Evolutionary conservation across 176 grass and related monocot genomes (phyloP).

Genomic region (Melocanna baccifera): DNA sequence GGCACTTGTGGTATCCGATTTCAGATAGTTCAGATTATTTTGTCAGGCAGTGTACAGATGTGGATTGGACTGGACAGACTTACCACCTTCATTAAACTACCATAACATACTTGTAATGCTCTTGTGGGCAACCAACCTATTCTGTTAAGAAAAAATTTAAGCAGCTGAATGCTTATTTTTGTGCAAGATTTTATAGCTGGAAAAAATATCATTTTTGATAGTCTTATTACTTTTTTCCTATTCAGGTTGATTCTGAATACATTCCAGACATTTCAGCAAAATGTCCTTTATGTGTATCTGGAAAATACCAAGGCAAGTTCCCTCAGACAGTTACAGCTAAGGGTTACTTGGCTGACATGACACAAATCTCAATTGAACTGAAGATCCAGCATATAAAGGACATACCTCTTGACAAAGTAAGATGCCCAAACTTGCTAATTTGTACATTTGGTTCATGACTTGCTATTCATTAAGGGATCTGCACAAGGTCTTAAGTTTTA

Average conservation of each 20-base stretch:
- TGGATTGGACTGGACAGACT: neutral
- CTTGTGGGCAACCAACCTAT: neutral
- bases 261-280: slow-evolving; percentile 77
- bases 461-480: slow-evolving; percentile 4
- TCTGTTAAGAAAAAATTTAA: neutral
- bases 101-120: neutral
- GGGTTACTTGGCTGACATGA: slow-evolving; percentile 83
- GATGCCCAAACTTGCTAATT: neutral
- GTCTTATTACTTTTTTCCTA: slow-evolving; percentile 4
- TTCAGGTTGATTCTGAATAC: slow-evolving; percentile 66
- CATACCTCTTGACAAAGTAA: slow-evolving; percentile 86
- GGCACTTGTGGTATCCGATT: neutral
- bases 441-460: slow-evolving; percentile 6
- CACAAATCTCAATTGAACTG: slow-evolving; percentile 71
- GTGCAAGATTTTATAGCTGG: neutral
- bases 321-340: slow-evolving; percentile 65
- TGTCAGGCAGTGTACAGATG: neutral
- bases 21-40: neutral
- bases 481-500: neutral
- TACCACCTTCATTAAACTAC: neutral
- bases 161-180: neutral
- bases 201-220: neutral
- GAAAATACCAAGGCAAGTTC: slow-evolving; percentile 80
- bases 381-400: slow-evolving; percentile 75
- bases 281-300: slow-evolving; percentile 70